Conservation (phyloP, 495 filamentous ascomycete species). For the Parathielavia hyrcaniae region DNA sequence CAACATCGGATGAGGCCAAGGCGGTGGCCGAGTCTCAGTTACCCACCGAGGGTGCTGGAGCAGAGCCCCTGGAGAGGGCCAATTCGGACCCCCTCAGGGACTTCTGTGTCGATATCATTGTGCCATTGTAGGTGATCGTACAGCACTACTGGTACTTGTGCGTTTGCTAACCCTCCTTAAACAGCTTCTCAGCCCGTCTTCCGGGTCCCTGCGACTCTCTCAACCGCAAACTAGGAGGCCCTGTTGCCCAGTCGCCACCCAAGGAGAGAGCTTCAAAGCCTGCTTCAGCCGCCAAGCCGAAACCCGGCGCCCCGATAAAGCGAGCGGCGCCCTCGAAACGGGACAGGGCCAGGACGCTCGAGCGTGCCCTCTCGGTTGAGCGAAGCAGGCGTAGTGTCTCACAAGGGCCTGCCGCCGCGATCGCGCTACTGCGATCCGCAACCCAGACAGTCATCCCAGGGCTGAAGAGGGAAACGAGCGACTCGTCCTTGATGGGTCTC, state of each 20-base stretch:
- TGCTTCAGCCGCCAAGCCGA: constrained; percentile 30
- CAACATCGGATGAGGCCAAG: constrained; percentile 51
- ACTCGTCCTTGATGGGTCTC: constrained; percentile 48
- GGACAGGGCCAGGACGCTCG: constrained; percentile 55
- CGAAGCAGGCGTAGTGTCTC: constrained; percentile 48
- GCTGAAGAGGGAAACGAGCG: constrained; percentile 61
- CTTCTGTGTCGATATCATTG: constrained; percentile 88
- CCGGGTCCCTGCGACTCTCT: constrained; percentile 73
- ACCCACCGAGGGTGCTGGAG: constrained; percentile 26
- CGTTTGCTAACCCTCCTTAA: not conserved
- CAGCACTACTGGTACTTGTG: not conserved
- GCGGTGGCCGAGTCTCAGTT: constrained; percentile 46
- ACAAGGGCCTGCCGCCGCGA: constrained; percentile 43
- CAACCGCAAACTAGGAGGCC: constrained; percentile 81
- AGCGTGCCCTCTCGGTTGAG: constrained; percentile 69
- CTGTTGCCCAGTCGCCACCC: constrained; percentile 55
- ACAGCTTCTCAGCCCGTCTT: constrained; percentile 68
- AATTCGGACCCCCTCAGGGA: constrained; percentile 44
- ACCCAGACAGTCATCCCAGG: constrained; percentile 53
- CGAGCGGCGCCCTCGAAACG: constrained; percentile 45
- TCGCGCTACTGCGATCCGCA: constrained; percentile 63
- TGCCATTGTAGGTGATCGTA: constrained; percentile 66
- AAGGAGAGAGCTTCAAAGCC: constrained; percentile 47
- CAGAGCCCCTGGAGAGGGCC: constrained; percentile 27
- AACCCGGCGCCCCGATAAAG: constrained; percentile 53